Evolutionary conservation across 768 basidiomycete genomes (phyloP), one percentile per base, ranked within the genome.

Genomic region (Nidularia pulvinata): DNA sequence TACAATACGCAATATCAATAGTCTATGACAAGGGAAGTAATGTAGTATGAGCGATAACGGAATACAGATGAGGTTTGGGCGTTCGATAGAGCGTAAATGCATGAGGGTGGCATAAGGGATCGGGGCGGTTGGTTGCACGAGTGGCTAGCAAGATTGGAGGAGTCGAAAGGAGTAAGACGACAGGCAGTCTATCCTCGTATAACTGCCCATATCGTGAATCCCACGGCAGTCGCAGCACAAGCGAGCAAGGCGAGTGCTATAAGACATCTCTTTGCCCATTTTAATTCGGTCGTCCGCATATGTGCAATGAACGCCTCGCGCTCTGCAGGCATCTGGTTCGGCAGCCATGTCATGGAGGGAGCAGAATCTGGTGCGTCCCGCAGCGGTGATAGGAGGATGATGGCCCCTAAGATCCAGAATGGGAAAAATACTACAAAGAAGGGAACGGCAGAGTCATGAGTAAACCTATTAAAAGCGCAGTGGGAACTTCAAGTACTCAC

Each of bases 341-440:
- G 70, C 62, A 83, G 71, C 85, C 85, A 85, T 13, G 76, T 71
- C 7, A 66, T 65, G 5, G 67, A 65, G 6, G 61, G 58, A 1
- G 63, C 59, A 10, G 65, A 57, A 13, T 61, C 43, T 2, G 68
- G 65, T 13, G 77, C 73, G 36, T 77, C 72, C 36, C 73, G 79
- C 48, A 85, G 66, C 7, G 84, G 83, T 5, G 76, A 78, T 45
- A 79, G 64, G 19, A 85, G 74, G 58, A 86, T 81, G 61, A 81
- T 70, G 32, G 77, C 72, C n/a, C 84, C 84, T 50, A 85, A 69
- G 44, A 79, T 71, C 84, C 84, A 85, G 64, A 86, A 85, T 43
- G 79, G 70, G 2, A 80, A 81, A 63, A 86, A 85, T 48, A 85
- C 84, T 86, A n/a, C 5, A 30, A 48, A 34, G 19, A 53, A 56